Base-by-base conservation (phyloP, 2,329 filamentous ascomycete species). In the Nigrograna mackinnonii region DNA sequence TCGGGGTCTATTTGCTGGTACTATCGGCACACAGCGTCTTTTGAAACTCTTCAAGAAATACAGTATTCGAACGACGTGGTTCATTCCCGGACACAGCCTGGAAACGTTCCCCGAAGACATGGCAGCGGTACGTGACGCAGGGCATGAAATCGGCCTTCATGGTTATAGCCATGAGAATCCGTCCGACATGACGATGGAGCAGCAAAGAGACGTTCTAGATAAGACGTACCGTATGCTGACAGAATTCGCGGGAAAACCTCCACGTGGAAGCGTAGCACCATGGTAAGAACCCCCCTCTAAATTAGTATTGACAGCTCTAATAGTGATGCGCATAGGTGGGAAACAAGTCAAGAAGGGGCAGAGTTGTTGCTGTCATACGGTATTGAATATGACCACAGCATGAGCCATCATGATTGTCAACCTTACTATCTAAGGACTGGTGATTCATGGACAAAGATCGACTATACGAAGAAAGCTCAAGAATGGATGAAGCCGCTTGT, bases 111-210 rank as follows among this genome's bases (percentile, higher is more conserved):
- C 82, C 0, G 80, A 84, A 55, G 80, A 85, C 57, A 83, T 79
- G 53, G 62, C 60, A 12, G 52, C 76, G 73, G 33, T 86, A 9
- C 76, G 79, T 7, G 83, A 86, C 46, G 73, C 75, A 0, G 82
- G 83, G 0, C 83, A 86, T 53, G 83, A 86, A 56, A 81, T 79
- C 45, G 83, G 83, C 3, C 73, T 86, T 11, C 86, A 89, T 50
- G 86, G 69, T 3, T 89, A 89, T 64, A 82, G 78, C 1, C 85
- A 89, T 52, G 86, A 89, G 63, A 88, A 89, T 51, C 84, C 86
- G 0, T 73, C 72, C 1, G 79, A 83, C 41, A 87, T 89, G 84
- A 85, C 77, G 0, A 55, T 86, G 1, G 85, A 89, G 60, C 86
- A 91, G 69, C 86, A 90, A 64, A 77, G 77, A 3, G 84, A 86